A percentile compares a stretch with the other conserved stretches of the same genome.
phyloP scores from a whole-genome alignment of 805 yeast species.

The Myxozyma neglecta region DNA sequence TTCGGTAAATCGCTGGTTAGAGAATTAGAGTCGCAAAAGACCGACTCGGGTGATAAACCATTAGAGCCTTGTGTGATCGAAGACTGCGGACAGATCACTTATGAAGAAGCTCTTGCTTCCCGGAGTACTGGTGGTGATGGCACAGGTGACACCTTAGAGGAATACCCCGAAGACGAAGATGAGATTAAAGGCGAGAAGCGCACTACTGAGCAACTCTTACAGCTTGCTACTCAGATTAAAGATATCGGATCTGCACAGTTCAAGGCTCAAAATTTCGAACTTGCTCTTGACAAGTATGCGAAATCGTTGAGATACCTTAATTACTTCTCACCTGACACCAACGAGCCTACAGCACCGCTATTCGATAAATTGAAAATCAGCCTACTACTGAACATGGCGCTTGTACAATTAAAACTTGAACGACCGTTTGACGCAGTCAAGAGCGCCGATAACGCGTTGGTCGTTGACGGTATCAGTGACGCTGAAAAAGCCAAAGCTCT shows the following conservation, averaged over 20 bases:
- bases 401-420: conserved; percentile 66
- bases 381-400: conserved; percentile 66
- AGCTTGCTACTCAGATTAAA: conserved; percentile 66
- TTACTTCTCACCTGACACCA: conserved; percentile 70
- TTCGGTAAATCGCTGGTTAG: conserved; percentile 44
- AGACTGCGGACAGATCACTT: conserved; percentile 73
- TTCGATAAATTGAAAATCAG: conserved; percentile 54
- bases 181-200: conserved; percentile 54
- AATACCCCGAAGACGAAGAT: conserved; percentile 68
- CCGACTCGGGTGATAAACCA: conserved; percentile 72
- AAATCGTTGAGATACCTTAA: conserved; percentile 71
- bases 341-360: conserved; percentile 8
- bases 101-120: conserved; percentile 48
- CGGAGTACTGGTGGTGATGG: conserved; percentile 55
- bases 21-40: conserved; percentile 68
- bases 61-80: conserved; percentile 63
- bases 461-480: conserved; percentile 59
- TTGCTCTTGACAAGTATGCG: conserved; percentile 63
- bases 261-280: conserved; percentile 59
- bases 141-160: conserved; percentile 81
- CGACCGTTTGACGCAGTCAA: conserved; percentile 56
- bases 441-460: conserved; percentile 67
- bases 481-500: conserved; percentile 78
- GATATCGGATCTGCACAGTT: conserved; percentile 76
- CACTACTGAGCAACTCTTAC: conserved; percentile 59